Conservation (phyloP, 2,329 filamentous ascomycete species). For the Pezicula carpinea region DNA sequence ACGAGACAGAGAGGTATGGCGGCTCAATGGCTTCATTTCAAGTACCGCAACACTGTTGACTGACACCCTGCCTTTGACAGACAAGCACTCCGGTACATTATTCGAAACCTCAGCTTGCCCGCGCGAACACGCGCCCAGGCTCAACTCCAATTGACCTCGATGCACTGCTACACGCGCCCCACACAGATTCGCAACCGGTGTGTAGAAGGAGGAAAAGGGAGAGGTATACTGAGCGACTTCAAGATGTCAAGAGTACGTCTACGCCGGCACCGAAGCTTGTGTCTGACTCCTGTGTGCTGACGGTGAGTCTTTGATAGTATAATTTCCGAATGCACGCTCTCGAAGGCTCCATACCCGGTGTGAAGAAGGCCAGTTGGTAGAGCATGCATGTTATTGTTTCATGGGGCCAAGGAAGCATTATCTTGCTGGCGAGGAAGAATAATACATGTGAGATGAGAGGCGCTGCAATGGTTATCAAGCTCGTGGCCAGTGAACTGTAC, state of each 20-base stretch:
- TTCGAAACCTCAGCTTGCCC: slow-evolving; percentile 85
- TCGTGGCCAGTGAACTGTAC: no score
- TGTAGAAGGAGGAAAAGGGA: slow-evolving; percentile 82
- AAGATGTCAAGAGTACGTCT: slow-evolving; percentile 81
- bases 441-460: no score
- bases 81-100: slow-evolving; percentile 89
- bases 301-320: slow-evolving; percentile 52
- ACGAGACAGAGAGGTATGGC: slow-evolving; percentile 74
- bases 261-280: no score
- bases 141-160: slow-evolving; percentile 86
- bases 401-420: no score
- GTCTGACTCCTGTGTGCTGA: no score
- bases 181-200: slow-evolving; percentile 95
- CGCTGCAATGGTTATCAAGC: no score
- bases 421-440: no score
- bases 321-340: slow-evolving; percentile 90
- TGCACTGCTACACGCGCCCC: slow-evolving; percentile 91
- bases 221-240: slow-evolving; percentile 90
- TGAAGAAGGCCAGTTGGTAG: slow-evolving; percentile 96
- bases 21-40: background rate
- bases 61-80: slow-evolving; percentile 38
- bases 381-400: no score
- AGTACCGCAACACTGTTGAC: background rate
- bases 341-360: slow-evolving; percentile 79
- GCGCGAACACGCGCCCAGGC: slow-evolving; percentile 81